These are phyloP conservation scores for Gossypium lobatum DNA, from an alignment of 441 rosid genomes.

Conservation along the genomic window DNA sequence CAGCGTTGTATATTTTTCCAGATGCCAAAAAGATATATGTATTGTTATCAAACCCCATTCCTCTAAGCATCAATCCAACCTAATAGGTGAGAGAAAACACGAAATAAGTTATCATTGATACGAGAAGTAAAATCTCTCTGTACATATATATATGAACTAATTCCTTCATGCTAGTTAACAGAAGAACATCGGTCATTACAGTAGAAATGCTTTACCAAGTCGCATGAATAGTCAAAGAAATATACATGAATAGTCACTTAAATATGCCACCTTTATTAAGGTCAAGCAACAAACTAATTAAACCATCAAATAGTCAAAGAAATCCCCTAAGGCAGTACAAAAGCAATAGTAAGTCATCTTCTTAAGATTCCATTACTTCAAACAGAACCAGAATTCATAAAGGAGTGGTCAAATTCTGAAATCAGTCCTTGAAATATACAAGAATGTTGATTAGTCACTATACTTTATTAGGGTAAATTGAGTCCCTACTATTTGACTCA, in stretches of 20 bases:
- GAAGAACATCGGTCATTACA: neutral
- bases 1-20: slow-evolving; percentile 86
- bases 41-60: slow-evolving; percentile 94
- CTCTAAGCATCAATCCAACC: slow-evolving; percentile 99
- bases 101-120: slow-evolving; percentile 8
- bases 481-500: neutral
- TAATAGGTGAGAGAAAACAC: slow-evolving; percentile 25
- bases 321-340: neutral
- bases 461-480: neutral
- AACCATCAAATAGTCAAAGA: neutral
- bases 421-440: neutral
- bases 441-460: neutral
- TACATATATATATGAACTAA: neutral
- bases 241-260: neutral
- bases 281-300: neutral
- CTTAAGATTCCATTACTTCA: neutral
- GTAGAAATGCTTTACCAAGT: neutral
- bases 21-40: slow-evolving; percentile 89
- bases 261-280: neutral
- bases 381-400: neutral
- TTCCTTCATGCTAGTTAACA: neutral
- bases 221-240: neutral
- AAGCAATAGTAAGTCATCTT: neutral
- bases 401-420: neutral
- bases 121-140: neutral